Evolutionary conservation across 768 basidiomycete species (phyloP), one percentile per base, ranked within the genome.

Genomic region (Leccinum longicurvipes): DNA sequence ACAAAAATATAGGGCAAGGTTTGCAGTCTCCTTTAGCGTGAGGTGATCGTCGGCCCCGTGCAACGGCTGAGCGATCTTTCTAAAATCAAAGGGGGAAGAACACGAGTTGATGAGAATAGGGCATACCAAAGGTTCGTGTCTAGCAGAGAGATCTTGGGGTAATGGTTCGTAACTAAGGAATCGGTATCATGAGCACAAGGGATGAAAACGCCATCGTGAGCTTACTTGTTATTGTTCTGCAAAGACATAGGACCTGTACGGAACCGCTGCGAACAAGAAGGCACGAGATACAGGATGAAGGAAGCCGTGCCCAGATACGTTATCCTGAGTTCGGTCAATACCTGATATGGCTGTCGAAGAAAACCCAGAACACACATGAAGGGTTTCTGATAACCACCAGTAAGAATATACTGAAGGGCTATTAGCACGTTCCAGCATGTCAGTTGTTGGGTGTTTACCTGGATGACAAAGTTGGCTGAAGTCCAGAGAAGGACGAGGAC

Each of bases 261-360:
- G 29, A 60, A 63, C 50, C 62, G 72, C 50, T 77, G 74, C 48
- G 83, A 63, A 34, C 74, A 54, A 50, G 75, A 81, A 0, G 91
- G 91, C 3, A 93, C 50, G 28, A 95, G 84, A 73, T 95, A 95
- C 14, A 93, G 63, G 4, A 82, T 74, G 67, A 98, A 98, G n/a
- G 92, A 79, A 58, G 89, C 86, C 1, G 95, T 98, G 72, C 87
- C 93, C 67, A 96, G 76, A 66, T 97, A 98, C 11, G 96, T 95
- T 50, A 92, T 81, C 55, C 90, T 91, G 55, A 21, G 28, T 21
- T n/a, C 28, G n/a, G 47, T 65, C 55, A 60, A 47, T 10, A 27
- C 44, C 32, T 2, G 27, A 50, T 5, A 48, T n/a, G n/a, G 31
- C 21, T 47, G n/a, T 46, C 41, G 25, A 32, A 11, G 48, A 9